Percentiles rank a stretch among this genome's conserved stretches.
phyloP scores from a whole-genome alignment of 2,329 filamentous ascomycete genomes.

The Neopestalotiopsis sp. region DNA sequence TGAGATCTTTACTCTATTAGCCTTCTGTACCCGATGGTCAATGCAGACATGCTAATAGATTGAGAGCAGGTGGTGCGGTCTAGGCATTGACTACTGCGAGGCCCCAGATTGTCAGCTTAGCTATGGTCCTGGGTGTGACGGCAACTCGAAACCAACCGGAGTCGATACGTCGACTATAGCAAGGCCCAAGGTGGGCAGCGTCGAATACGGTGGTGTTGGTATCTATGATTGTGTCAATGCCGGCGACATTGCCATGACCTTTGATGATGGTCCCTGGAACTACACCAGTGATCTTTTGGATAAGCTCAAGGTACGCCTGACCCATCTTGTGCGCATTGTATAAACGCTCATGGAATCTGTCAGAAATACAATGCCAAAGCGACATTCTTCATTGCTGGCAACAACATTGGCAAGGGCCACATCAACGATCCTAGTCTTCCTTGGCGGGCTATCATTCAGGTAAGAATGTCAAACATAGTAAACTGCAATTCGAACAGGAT shows the following conservation, averaged over 20 bases:
- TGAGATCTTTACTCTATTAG: slow-evolving; percentile 19
- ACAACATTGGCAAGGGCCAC: slow-evolving; percentile 55
- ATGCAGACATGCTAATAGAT: neutral
- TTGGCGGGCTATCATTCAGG: slow-evolving; percentile 37
- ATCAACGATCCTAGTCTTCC: slow-evolving; percentile 51
- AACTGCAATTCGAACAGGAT: neutral
- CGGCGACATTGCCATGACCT: slow-evolving; percentile 66
- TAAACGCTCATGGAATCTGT: neutral
- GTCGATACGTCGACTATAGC: slow-evolving; percentile 49
- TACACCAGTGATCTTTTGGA: slow-evolving; percentile 66
- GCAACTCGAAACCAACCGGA: slow-evolving; percentile 50
- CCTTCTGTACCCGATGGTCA: neutral
- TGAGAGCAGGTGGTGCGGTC: slow-evolving; percentile 34
- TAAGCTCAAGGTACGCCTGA: slow-evolving; percentile 39
- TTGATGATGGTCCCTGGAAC: slow-evolving; percentile 67
- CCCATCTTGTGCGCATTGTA: neutral
- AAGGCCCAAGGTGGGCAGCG: slow-evolving; percentile 50
- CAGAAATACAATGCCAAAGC: slow-evolving; percentile 60
- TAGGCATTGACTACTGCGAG: slow-evolving; percentile 32
- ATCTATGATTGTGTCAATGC: slow-evolving; percentile 56
- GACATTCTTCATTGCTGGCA: slow-evolving; percentile 67
- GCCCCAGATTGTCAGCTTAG: slow-evolving; percentile 41
- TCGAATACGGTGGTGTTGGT: slow-evolving; percentile 52
- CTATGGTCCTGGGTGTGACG: slow-evolving; percentile 54
- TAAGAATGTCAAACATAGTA: slow-evolving; percentile 18